phyloP scores from a whole-genome alignment of 768 basidiomycete genomes.

The Rhodotorula babjevae region DNA sequence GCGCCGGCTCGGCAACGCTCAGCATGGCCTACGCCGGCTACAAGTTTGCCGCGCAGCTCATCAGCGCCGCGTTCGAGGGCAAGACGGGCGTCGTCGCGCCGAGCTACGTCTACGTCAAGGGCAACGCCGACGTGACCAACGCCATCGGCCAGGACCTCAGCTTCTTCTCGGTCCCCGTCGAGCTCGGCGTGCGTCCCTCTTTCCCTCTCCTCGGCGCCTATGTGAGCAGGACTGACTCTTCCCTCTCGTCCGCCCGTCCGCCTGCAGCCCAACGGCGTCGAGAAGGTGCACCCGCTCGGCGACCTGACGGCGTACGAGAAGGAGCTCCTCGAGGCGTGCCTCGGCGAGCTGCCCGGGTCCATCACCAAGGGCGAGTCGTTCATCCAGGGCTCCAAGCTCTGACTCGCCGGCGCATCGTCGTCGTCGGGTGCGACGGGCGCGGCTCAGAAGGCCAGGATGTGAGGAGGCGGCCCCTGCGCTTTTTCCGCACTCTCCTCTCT shows the following conservation, averaged over 20 bases:
- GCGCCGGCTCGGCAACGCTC: conserved; percentile 88
- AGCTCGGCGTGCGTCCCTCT: conserved; percentile 65
- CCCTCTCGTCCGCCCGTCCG: no score
- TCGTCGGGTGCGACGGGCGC: no score
- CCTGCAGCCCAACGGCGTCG: conserved; percentile 67
- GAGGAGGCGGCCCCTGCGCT: not conserved
- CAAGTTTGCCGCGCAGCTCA: conserved; percentile 75
- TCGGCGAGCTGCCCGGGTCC: conserved; percentile 71
- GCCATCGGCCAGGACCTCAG: conserved; percentile 71
- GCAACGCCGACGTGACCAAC: conserved; percentile 67
- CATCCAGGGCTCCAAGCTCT: conserved; percentile 39
- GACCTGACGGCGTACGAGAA: conserved; percentile 66
- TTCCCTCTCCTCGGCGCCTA: not conserved
- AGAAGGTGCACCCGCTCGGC: conserved; percentile 76
- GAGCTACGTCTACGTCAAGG: conserved; percentile 70
- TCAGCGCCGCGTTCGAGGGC: conserved; percentile 80
- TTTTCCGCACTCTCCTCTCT: no score
- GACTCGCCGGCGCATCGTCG: conserved; percentile 1
- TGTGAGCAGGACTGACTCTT: no score
- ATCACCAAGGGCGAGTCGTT: conserved; percentile 53
- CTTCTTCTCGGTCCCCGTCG: conserved; percentile 83
- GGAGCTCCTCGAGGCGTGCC: conserved; percentile 68
- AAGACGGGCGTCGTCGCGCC: conserved; percentile 73
- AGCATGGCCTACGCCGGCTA: conserved; percentile 59
- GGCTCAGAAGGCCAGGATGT: not conserved